Percentiles rank a stretch among this genome's conserved stretches.
phyloP scores from a whole-genome alignment of 495 filamentous ascomycete species.

The Bathelium albidoporum region DNA sequence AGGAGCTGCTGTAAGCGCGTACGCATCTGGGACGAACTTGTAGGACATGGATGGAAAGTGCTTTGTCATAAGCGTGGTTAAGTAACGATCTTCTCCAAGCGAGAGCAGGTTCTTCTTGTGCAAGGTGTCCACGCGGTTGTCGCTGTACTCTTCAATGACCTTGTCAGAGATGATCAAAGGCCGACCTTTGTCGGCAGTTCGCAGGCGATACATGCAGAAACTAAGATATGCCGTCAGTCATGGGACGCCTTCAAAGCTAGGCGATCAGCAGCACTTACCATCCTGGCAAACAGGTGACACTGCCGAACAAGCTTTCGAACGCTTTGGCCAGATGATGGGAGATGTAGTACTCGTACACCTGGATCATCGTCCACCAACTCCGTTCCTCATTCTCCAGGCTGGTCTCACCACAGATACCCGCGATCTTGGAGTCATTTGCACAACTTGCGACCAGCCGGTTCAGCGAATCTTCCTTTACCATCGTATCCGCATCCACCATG shows the following conservation, averaged over 20 bases:
- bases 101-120: constrained; percentile 97
- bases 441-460: constrained; percentile 90
- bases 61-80: constrained; percentile 96
- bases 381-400: constrained; percentile 89
- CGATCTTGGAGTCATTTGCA: constrained; percentile 89
- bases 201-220: constrained; percentile 97
- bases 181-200: constrained; percentile 82
- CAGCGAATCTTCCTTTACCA: constrained; percentile 82
- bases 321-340: constrained; percentile 90
- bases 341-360: constrained; percentile 98
- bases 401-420: constrained; percentile 95
- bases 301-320: constrained; percentile 91
- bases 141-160: constrained; percentile 77
- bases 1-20: constrained; percentile 83
- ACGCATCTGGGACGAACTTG: constrained; percentile 90
- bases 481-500: constrained; percentile 97
- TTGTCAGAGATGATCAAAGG: constrained; percentile 86
- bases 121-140: constrained; percentile 81
- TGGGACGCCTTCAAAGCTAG: not conserved
- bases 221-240: constrained; percentile 41
- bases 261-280: too few relatives aligned
- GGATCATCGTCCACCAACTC: constrained; percentile 99
- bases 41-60: constrained; percentile 92
- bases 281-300: constrained; percentile 94
- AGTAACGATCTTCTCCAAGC: constrained; percentile 92